Evolutionary conservation across 2,329 filamentous ascomycete genomes (phyloP).

Genomic region (Eutypella sp.): DNA sequence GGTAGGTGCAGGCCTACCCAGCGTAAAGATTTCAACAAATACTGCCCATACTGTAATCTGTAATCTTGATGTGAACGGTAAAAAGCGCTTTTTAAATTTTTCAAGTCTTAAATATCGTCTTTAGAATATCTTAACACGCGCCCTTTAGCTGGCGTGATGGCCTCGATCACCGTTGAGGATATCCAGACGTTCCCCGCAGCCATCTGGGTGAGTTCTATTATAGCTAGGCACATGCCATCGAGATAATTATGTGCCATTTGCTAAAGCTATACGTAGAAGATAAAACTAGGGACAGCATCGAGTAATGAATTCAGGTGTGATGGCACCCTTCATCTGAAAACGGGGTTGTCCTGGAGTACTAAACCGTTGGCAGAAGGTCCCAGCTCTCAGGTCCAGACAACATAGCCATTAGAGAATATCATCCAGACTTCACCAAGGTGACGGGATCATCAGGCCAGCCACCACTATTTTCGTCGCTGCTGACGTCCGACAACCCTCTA

Average conservation of each 20-base stretch:
- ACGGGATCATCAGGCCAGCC: constrained; percentile 29
- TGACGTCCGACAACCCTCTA: constrained; percentile 39
- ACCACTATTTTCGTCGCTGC: constrained; percentile 34
- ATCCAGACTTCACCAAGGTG: constrained; percentile 29
- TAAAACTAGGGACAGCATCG: background rate
- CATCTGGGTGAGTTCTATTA: background rate
- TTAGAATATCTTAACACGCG: no score
- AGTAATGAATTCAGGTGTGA: background rate
- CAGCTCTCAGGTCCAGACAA: constrained; percentile 4
- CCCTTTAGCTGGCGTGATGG: background rate
- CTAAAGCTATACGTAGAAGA: background rate
- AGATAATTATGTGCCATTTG: no score
- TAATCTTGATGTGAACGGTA: no score
- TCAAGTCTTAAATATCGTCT: no score
- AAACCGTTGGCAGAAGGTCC: no score
- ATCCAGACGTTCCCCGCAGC: background rate
- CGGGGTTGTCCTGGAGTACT: background rate
- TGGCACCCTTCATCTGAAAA: background rate
- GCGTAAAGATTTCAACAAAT: no score
- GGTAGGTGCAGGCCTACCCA: no score
- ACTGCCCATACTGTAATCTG: no score
- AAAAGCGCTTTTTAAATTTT: no score
- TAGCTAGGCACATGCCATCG: no score
- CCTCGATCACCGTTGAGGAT: background rate
- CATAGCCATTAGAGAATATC: constrained; percentile 33